Evolutionary conservation across 2,329 filamentous ascomycete species (phyloP).

Genomic region (Curvularia sp.): DNA sequence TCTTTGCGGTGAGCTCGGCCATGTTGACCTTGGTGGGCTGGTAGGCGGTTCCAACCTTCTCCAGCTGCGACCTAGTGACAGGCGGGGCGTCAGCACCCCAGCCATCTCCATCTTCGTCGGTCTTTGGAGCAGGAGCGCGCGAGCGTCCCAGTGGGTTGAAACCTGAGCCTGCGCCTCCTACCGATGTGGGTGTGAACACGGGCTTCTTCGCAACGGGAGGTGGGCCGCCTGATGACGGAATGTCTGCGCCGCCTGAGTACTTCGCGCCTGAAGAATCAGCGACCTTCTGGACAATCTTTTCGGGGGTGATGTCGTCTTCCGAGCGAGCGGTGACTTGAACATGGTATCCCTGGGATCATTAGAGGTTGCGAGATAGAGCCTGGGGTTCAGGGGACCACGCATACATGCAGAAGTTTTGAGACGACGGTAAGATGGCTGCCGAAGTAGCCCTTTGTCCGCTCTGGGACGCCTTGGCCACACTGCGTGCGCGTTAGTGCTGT

Average conservation of each 20-base stretch:
- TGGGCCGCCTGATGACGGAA: constrained; percentile 63
- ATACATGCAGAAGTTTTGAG: constrained; percentile 84
- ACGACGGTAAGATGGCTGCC: constrained; percentile 91
- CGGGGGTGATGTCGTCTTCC: constrained; percentile 84
- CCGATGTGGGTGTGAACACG: constrained; percentile 81
- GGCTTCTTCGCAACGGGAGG: constrained; percentile 83
- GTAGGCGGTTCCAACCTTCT: constrained; percentile 93
- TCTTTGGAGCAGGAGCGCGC: constrained; percentile 60
- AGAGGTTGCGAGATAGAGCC: constrained; percentile 29
- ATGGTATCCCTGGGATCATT: constrained; percentile 75
- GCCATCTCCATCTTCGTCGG: constrained; percentile 78
- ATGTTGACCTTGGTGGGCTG: constrained; percentile 96
- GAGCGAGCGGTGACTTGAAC: constrained; percentile 96
- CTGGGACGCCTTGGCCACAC: constrained; percentile 98
- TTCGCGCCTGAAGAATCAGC: constrained; percentile 93
- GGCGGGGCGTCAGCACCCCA: constrained; percentile 96
- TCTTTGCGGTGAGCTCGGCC: constrained; percentile 78
- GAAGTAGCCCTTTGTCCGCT: constrained; percentile 98
- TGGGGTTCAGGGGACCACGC: constrained; percentile 25
- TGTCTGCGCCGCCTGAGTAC: constrained; percentile 74
- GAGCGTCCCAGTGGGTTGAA: constrained; percentile 76
- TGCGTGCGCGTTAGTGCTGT: constrained; percentile 34
- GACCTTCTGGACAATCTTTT: constrained; percentile 90
- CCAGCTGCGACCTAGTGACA: constrained; percentile 81
- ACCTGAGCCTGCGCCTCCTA: constrained; percentile 59